Conservation (phyloP, 805 yeast genomes). For the Zygosaccharomyces pseudorouxii region DNA sequence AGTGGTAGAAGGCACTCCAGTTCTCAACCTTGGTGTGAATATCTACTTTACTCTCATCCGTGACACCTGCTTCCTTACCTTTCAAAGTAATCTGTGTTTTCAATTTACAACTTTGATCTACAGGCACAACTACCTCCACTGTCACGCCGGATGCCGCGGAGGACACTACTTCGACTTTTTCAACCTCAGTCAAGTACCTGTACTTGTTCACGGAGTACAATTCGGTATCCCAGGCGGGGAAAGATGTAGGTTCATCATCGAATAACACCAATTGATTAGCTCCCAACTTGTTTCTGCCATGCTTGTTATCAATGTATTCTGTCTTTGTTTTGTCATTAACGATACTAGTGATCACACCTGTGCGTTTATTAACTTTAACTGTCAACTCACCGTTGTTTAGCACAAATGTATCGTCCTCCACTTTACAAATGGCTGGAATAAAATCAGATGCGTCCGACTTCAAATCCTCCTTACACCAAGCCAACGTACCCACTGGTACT, state of each 20-base stretch:
- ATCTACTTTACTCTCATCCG: conserved; percentile 41
- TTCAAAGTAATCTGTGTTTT: conserved; percentile 66
- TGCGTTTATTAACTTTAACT: conserved; percentile 50
- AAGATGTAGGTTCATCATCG: conserved; percentile 85
- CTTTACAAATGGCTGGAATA: conserved; percentile 6
- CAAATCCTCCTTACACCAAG: conserved; percentile 44
- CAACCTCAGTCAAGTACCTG: conserved; percentile 40
- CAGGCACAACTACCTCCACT: conserved; percentile 54
- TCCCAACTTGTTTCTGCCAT: conserved; percentile 52
- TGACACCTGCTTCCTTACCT: conserved; percentile 38
- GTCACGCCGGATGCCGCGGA: conserved; percentile 54
- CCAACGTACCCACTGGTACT: conserved; percentile 47
- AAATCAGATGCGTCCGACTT: conserved; percentile 30
- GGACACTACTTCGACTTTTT: conserved; percentile 35
- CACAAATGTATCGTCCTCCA: conserved; percentile 38
- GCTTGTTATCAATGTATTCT: conserved; percentile 60
- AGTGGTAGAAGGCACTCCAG: conserved; percentile 86
- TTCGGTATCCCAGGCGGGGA: conserved; percentile 98
- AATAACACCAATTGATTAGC: conserved; percentile 80
- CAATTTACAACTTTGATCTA: conserved; percentile 55
- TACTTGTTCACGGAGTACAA: conserved; percentile 75
- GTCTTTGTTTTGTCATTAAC: conserved; percentile 53
- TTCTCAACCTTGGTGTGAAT: conserved; percentile 56
- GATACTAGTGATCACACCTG: conserved; percentile 60
- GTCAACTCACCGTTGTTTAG: conserved; percentile 58